phyloP scores from a whole-genome alignment of 2,329 filamentous ascomycete species.

The Talaromyces sp. region DNA sequence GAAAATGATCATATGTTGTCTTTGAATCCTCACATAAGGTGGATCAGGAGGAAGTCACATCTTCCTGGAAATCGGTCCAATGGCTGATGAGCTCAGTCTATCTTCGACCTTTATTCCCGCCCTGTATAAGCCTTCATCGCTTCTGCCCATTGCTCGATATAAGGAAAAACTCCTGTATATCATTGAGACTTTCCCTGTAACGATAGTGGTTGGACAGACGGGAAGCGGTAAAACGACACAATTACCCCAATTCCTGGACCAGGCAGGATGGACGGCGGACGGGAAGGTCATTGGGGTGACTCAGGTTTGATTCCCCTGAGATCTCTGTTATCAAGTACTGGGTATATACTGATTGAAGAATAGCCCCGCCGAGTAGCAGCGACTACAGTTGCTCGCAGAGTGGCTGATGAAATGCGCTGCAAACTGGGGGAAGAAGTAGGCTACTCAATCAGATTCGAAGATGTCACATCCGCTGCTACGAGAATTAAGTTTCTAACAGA shows the following conservation, averaged over 20 bases:
- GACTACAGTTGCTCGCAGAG: conserved; percentile 79
- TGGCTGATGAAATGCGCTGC: conserved; percentile 83
- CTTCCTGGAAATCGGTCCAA: conserved; percentile 19
- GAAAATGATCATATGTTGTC: neutral
- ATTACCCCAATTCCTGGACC: conserved; percentile 83
- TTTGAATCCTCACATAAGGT: neutral
- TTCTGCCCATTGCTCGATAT: conserved; percentile 84
- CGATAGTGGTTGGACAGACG: conserved; percentile 87
- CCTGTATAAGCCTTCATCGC: conserved; percentile 74
- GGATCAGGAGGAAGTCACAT: conserved; percentile 1
- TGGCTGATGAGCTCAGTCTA: conserved; percentile 42
- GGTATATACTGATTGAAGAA: conserved; percentile 9
- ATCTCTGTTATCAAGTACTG: neutral
- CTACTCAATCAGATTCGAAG: conserved; percentile 88
- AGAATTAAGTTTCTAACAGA: conserved; percentile 95
- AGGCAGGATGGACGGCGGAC: conserved; percentile 80
- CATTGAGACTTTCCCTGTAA: conserved; percentile 76
- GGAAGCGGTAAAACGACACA: conserved; percentile 96
- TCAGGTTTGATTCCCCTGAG: conserved; percentile 56
- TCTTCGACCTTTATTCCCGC: conserved; percentile 62
- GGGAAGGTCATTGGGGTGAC: conserved; percentile 83
- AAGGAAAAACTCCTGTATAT: conserved; percentile 75
- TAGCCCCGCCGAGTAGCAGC: conserved; percentile 86
- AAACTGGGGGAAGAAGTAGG: conserved; percentile 86
- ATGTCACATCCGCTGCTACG: conserved; percentile 78